Conservation (phyloP, 2,329 filamentous ascomycete species). For the Arthrinium puccinioides region DNA sequence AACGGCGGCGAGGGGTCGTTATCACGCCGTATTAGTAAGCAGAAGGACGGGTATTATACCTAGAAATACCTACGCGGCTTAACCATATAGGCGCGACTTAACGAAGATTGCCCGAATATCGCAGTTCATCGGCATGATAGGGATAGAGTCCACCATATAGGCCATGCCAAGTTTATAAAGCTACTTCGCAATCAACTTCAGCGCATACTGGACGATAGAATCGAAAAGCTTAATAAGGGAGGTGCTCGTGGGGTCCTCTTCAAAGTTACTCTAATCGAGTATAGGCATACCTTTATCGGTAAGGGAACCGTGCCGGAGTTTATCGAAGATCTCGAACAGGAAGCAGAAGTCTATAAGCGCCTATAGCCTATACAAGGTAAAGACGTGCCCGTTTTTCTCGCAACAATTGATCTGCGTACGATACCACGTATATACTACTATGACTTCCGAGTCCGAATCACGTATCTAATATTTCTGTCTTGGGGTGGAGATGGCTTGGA, state of each 20-base stretch:
- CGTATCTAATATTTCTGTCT: conserved; percentile 26
- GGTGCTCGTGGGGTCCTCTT: conserved; percentile 33
- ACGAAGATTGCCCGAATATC: conserved; percentile 30
- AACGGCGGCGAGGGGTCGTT: background rate
- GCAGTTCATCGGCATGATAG: conserved; percentile 18
- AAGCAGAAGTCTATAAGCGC: conserved; percentile 27
- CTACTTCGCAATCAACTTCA: conserved; percentile 24
- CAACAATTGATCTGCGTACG: conserved; percentile 25
- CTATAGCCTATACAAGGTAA: conserved; percentile 25
- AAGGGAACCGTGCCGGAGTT: conserved; percentile 30
- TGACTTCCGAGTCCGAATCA: conserved; percentile 21
- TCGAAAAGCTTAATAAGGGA: conserved; percentile 16
- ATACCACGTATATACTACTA: conserved; percentile 26
- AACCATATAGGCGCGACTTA: conserved; percentile 18
- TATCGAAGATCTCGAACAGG: conserved; percentile 24
- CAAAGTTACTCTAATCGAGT: conserved; percentile 27
- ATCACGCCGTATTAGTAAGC: background rate
- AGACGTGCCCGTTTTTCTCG: conserved; percentile 29
- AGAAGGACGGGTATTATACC: conserved; percentile 25
- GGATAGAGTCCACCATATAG: conserved; percentile 17
- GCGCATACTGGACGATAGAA: conserved; percentile 21
- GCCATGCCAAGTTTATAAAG: conserved; percentile 16
- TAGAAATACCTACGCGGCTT: conserved; percentile 31
- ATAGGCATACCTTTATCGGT: conserved; percentile 35
- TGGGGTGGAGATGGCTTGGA: conserved; percentile 20